Evolutionary conservation across 768 basidiomycete species (phyloP).

Genomic region (Amylocystis lapponica): DNA sequence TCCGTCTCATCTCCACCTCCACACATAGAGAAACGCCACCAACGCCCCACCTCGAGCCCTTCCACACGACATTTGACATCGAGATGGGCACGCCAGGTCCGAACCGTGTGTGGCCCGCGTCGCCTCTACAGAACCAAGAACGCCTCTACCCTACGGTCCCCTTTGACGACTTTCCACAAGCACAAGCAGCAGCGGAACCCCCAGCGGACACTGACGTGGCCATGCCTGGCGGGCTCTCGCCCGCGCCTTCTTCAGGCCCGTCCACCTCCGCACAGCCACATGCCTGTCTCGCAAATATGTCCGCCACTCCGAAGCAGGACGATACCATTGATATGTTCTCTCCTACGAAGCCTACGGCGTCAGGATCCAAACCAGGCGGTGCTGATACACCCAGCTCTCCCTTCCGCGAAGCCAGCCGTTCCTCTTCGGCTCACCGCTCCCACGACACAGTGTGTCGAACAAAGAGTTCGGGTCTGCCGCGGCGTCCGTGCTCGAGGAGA

Average conservation of each 20-base stretch:
- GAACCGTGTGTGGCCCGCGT: constrained; percentile 35
- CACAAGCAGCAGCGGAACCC: constrained; percentile 1
- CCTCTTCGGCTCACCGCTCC: constrained; percentile 72
- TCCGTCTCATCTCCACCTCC: constrained; percentile 37
- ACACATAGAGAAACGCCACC: constrained; percentile 11
- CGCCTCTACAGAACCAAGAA: constrained; percentile 22
- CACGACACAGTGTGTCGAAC: constrained; percentile 57
- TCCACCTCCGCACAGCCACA: too few relatives aligned
- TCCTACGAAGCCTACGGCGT: constrained; percentile 24
- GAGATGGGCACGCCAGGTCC: constrained; percentile 49
- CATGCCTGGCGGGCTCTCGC: constrained; percentile 30
- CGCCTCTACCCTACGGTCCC: constrained; percentile 37
- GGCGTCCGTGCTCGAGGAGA: constrained; percentile 71
- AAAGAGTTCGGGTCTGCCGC: constrained; percentile 63
- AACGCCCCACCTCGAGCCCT: constrained; percentile 64
- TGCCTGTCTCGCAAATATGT: too few relatives aligned
- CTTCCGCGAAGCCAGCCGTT: constrained; percentile 44
- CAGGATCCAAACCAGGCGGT: background rate
- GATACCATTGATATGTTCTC: constrained; percentile 36
- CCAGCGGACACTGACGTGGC: constrained; percentile 22
- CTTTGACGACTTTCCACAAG: constrained; percentile 20
- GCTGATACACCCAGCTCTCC: background rate
- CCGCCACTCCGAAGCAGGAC: constrained; percentile 27
- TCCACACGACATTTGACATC: constrained; percentile 64
- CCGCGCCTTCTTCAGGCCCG: too few relatives aligned